phyloP scores from a whole-genome alignment of 2,329 filamentous ascomycete genomes.

The Coniochaeta sp. region DNA sequence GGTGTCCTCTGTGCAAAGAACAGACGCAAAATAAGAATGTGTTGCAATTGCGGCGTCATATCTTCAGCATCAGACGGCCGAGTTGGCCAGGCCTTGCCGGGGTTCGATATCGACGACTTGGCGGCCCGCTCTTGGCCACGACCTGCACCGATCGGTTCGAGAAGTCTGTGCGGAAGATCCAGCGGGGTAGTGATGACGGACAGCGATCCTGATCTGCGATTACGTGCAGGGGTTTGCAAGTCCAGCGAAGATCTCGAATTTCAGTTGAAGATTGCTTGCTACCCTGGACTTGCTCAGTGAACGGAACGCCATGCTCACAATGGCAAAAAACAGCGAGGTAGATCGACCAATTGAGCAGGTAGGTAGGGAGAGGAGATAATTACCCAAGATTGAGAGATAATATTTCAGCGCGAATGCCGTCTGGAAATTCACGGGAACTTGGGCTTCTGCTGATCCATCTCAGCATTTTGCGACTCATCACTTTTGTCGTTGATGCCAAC shows the following conservation, averaged over 20 bases:
- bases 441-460: background rate
- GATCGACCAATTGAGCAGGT: background rate
- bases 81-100: background rate
- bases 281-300: too few relatives aligned
- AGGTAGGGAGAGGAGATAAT: background rate
- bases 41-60: too few relatives aligned
- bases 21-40: too few relatives aligned
- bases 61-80: too few relatives aligned
- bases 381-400: background rate
- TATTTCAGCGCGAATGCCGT: background rate
- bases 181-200: background rate
- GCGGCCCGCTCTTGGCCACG: background rate
- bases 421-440: background rate
- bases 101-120: background rate
- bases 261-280: background rate
- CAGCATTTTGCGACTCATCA: background rate
- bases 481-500: background rate
- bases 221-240: background rate
- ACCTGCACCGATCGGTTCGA: background rate
- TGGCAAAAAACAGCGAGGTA: background rate
- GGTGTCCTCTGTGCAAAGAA: background rate
- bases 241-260: background rate
- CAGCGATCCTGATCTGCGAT: background rate
- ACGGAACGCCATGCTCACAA: background rate
- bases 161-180: background rate